Evolutionary conservation across 2,329 filamentous ascomycete species (phyloP).

Genomic region (Diaporthe ampelina): DNA sequence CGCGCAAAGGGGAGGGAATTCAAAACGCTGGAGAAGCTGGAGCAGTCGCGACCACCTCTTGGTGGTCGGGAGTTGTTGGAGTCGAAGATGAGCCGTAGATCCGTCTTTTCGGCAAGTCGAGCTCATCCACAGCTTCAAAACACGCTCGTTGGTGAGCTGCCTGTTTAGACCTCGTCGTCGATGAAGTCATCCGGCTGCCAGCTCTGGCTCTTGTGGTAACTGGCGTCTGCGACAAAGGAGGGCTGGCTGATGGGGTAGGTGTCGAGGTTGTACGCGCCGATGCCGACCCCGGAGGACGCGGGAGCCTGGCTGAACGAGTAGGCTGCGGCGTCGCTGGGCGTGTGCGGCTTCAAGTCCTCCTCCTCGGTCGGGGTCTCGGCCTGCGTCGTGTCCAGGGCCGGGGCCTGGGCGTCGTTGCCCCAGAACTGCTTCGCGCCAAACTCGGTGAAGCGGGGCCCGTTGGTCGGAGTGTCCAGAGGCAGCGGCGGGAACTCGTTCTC

Average conservation of each 20-base stretch:
- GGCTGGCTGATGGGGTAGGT: not conserved
- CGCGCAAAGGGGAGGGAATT: not conserved
- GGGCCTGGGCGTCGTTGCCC: not conserved
- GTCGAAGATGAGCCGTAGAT: not conserved
- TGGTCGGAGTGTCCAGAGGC: not conserved
- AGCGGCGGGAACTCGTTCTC: constrained; percentile 2
- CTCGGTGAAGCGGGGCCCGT: not conserved
- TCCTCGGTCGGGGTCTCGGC: constrained; percentile 41
- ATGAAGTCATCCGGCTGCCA: not conserved
- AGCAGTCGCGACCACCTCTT: not conserved
- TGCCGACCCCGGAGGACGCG: not conserved
- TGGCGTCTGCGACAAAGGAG: not conserved
- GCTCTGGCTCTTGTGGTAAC: not conserved
- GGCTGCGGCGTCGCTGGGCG: constrained; percentile 4
- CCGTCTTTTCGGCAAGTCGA: not conserved
- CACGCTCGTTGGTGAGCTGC: no score
- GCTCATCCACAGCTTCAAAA: not conserved
- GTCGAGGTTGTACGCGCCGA: not conserved
- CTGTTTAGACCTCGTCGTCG: constrained; percentile 25
- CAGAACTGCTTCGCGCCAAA: not conserved
- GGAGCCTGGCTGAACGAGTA: constrained; percentile 27
- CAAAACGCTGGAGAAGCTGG: not conserved
- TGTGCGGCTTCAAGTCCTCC: constrained; percentile 32
- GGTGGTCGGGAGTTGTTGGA: not conserved
- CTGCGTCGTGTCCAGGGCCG: constrained; percentile 43